Percentiles rank a stretch among this genome's conserved stretches.
These are phyloP conservation scores for Russula dissimulans DNA, from an alignment of 768 basidiomycete species.

Conservation along the genomic window DNA sequence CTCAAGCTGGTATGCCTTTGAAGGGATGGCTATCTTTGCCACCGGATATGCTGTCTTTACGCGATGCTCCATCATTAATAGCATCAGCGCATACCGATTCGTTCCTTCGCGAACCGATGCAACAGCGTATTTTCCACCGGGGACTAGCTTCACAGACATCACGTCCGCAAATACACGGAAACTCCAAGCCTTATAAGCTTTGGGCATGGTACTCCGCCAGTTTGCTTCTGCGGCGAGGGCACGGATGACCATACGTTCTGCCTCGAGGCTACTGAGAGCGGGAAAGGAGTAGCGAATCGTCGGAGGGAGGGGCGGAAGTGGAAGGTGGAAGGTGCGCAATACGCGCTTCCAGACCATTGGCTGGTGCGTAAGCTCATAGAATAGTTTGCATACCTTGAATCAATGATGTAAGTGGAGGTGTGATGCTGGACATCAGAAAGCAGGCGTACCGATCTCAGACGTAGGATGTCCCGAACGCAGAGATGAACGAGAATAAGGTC, in stretches of 20 bases:
- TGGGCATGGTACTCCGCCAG: conserved; percentile 18
- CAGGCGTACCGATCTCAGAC: conserved; percentile 13
- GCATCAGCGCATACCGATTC: conserved; percentile 13
- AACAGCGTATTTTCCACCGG: conserved; percentile 18
- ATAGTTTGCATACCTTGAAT: conserved; percentile 10
- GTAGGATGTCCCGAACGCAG: conserved; percentile 17
- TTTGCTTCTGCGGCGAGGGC: conserved; percentile 18
- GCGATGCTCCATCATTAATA: conserved; percentile 20
- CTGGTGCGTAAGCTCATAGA: conserved; percentile 18
- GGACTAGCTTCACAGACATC: conserved; percentile 18
- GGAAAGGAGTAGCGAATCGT: conserved; percentile 15
- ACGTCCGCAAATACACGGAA: conserved; percentile 9
- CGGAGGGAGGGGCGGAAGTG: conserved; percentile 17
- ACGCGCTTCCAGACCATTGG: conserved; percentile 19
- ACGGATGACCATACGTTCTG: conserved; percentile 17
- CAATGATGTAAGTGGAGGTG: not conserved
- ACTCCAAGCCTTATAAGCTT: conserved; percentile 9
- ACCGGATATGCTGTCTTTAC: conserved; percentile 16
- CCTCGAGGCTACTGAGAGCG: conserved; percentile 16
- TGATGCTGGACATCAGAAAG: not conserved
- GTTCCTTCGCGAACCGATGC: conserved; percentile 10
- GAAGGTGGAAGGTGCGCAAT: conserved; percentile 15
- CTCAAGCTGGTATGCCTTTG: conserved; percentile 17
- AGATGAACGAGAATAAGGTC: conserved; percentile 17
- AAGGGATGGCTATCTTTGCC: conserved; percentile 5